A percentile compares a stretch with the other conserved stretches of the same genome.
phyloP scores from a whole-genome alignment of 257 asterid genomes.

The Ocimum tenuiflorum region DNA sequence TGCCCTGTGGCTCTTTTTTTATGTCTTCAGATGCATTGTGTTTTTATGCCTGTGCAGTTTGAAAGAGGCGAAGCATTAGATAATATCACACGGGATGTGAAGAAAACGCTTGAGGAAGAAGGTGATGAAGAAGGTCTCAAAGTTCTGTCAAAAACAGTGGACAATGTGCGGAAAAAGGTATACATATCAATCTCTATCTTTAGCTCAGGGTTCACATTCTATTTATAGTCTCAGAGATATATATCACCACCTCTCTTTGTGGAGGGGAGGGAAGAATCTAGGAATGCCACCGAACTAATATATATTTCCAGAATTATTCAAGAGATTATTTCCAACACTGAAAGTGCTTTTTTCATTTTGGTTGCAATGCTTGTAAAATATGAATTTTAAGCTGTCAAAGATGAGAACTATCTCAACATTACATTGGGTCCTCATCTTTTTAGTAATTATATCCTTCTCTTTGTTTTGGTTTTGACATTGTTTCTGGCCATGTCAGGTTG shows the following conservation, averaged over 20 bases:
- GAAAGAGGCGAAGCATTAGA: conserved; percentile 96
- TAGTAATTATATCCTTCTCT: background rate
- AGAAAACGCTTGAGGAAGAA: conserved; percentile 68
- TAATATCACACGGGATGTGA: conserved; percentile 65
- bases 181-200: conserved; percentile 9
- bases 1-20: background rate
- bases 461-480: conserved; percentile 15
- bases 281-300: background rate
- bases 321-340: background rate
- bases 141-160: conserved; percentile 71
- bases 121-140: conserved; percentile 75
- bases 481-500: conserved; percentile 51
- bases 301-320: background rate
- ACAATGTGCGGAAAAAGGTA: conserved; percentile 87
- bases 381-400: background rate
- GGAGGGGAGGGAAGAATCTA: background rate
- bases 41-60: conserved; percentile 45
- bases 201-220: background rate
- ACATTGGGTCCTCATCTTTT: background rate
- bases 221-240: background rate
- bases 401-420: conserved; percentile 4
- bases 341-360: background rate
- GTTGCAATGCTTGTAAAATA: conserved; percentile 13
- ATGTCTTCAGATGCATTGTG: conserved; percentile 13
- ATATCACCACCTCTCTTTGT: background rate